Percentiles rank a stretch among this genome's conserved stretches.
Conservation (phyloP, 768 basidiomycete genomes). For the Russula olivacea region DNA sequence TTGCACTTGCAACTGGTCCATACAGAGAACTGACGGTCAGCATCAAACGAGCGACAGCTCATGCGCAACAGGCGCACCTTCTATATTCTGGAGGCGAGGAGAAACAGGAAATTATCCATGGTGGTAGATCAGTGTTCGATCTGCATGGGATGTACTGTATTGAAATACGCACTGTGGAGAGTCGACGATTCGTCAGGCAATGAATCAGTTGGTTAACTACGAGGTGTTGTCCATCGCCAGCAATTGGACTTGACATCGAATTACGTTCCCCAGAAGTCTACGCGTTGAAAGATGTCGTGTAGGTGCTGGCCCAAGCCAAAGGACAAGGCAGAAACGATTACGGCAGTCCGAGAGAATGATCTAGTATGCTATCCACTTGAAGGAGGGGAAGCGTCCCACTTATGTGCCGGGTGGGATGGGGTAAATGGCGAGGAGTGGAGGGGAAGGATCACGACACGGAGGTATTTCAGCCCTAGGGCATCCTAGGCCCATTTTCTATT, state of each 20-base stretch:
- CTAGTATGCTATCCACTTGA: too few species aligned
- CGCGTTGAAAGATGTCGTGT: neutral
- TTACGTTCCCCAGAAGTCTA: too few species aligned
- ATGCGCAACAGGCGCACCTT: neutral
- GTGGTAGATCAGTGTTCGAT: neutral
- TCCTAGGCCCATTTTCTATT: too few species aligned
- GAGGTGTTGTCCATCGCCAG: neutral
- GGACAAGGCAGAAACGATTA: neutral
- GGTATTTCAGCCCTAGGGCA: too few species aligned
- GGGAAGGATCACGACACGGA: too few species aligned
- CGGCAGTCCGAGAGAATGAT: too few species aligned
- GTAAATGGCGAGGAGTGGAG: too few species aligned
- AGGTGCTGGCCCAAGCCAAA: neutral
- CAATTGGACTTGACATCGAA: neutral
- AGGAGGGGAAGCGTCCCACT: too few species aligned
- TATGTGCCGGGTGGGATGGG: too few species aligned
- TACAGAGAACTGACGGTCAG: neutral
- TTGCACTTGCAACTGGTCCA: slow-evolving; percentile 5
- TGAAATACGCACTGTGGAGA: slow-evolving; percentile 5
- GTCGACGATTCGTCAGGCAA: neutral
- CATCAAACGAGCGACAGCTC: neutral
- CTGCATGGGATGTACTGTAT: neutral
- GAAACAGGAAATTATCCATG: neutral
- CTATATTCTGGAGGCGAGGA: neutral
- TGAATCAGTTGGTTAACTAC: neutral